Base-by-base conservation (phyloP, 805 yeast species). In the Saccharomycopsis fodiens region DNA sequence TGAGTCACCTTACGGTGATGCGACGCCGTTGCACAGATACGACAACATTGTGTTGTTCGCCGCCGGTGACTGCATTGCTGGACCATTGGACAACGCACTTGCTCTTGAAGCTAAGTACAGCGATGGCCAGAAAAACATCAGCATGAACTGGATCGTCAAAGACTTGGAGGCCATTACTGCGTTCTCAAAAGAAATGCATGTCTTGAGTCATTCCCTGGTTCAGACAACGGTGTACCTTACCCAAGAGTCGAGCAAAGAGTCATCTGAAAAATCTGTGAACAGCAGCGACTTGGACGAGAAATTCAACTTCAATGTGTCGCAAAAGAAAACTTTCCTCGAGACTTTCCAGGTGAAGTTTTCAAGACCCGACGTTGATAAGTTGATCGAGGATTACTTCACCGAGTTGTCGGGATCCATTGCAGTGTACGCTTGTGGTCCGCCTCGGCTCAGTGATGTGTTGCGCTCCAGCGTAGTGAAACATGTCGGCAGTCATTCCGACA, bases 1-100 rank as follows among this genome's bases (percentile, higher is more conserved):
- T 6, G 86, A 79, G 55, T 85, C 85, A 0, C 81, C 83, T 3
- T 80, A 80, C 54, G 85, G 85, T 1, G 59, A 61, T n/a, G 56
- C 56, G n/a, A 55, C 67, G 2, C 71, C 72, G 22, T 62, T 65
- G 43, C 57, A 61, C 39, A 60, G 59, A 39, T 68, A 61, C 59
- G 63, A 61, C 42, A 62, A 60, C 39, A 68, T 66, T 5, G 60
- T 68, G 21, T 64, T 64, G 41, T 52, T 77, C 4, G 73, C 79
- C 25, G 74, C 77, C 30, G 80, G 79, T 34, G 65, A 70, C 50
- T 78, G 79, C 54, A 60, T 74, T 15, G 73, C 78, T 2, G 79
- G 78, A 2, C 63, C 70, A 16, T 69, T 63, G 47, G 61, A 69
- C 29, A 71, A 73, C 51, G 70, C 65, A 3, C 46, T 54, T 5